Percentiles rank a stretch among this genome's conserved stretches.
Conservation (phyloP, 2,329 filamentous ascomycete genomes). For the Laburnicola sp. region DNA sequence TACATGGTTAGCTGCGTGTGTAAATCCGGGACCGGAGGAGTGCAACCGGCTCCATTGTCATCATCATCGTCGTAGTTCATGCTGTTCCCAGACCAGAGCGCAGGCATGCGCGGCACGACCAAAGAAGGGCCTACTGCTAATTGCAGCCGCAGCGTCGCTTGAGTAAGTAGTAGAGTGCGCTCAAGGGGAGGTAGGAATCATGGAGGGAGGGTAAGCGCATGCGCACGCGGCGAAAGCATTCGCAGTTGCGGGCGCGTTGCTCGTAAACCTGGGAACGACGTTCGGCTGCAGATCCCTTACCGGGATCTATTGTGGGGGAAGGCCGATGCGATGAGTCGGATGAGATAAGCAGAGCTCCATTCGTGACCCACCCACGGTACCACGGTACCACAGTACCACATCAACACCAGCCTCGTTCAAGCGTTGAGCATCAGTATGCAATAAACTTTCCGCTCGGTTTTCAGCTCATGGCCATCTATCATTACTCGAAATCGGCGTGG, state of each 20-base stretch:
- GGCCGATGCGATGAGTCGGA: background rate
- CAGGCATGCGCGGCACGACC: conserved; percentile 1
- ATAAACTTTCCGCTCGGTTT: too few species aligned
- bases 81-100: conserved; percentile 16
- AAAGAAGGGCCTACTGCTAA: background rate
- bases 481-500: too few species aligned
- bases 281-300: conserved; percentile 2
- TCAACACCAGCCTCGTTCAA: too few species aligned
- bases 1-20: conserved; percentile 21
- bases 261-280: conserved; percentile 6
- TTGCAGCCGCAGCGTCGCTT: background rate
- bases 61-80: conserved; percentile 55
- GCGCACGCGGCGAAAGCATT: background rate
- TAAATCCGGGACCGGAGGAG: background rate
- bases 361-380: too few species aligned
- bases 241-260: conserved; percentile 1
- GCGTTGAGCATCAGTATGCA: too few species aligned
- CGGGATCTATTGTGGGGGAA: background rate
- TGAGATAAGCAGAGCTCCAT: conserved; percentile 2
- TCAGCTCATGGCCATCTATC: too few species aligned
- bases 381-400: too few species aligned
- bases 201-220: background rate
- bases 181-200: background rate
- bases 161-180: background rate
- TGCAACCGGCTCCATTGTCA: conserved; percentile 44